Base-by-base conservation (phyloP, 2,329 filamentous ascomycete genomes). In the Juglanconis oblonga region DNA sequence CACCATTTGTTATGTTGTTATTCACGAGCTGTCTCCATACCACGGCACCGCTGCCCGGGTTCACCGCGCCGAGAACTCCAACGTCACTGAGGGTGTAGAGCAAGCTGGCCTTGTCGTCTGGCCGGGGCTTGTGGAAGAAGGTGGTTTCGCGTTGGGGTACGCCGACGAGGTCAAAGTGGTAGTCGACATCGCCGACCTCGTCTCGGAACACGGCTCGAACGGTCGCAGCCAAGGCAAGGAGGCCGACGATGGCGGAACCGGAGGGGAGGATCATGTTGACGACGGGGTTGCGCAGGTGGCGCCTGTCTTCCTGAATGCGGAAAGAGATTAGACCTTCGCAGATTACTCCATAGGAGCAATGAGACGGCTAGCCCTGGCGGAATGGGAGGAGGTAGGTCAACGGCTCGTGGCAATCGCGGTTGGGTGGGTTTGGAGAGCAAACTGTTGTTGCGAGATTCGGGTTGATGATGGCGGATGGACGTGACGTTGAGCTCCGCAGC, bases 1-100 rank as follows among this genome's bases (percentile, higher is more conserved):
- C 74, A 31, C 77, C 74, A 55, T 74, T 73, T 49, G 79, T 79
- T 38, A 76, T 67, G 52, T 79, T 79, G 36, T 78, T 77, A n/a
- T 82, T 76, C 50, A 96, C 74, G 56, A 85, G 77, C 70, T 97
- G 94, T 57, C 95, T 85, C 95, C 95, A 99, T 2, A 97, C 84
- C 14, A 97, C 71, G 2, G 85, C 82, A 17, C 95, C 94, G 70
- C 89, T 93, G 71, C 87, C 89, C 1, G 95, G 95, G 68, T 97
- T 96, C 51, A 98, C 83, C 1, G 94, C 94, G 52, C 91, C 95
- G 17, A 99, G 76, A 2, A 97, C 84, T 42, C 87, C 86, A 52
- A 92, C 83, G 60, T 97, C 91, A 65, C 91, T 96, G 49, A 98
- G 79, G 0, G 95, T 96, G 74, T 97, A 99, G 55, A 99, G 82